Percentiles rank a stretch among this genome's conserved stretches.
Conservation (phyloP, 352 stramenopile genomes). For the Pythium monospermum region DNA sequence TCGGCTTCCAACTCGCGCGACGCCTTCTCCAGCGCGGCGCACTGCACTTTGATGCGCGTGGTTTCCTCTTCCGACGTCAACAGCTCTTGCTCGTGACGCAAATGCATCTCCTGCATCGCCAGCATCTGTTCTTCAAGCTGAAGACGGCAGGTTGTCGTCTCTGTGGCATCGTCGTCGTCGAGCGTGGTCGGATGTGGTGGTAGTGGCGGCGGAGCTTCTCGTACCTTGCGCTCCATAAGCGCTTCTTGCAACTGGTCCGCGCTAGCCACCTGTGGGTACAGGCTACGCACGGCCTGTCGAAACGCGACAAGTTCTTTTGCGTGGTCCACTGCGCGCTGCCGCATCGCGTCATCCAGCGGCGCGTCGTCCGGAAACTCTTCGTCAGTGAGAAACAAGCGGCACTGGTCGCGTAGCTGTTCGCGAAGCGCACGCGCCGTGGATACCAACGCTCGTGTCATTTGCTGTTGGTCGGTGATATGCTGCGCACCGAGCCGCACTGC, state of each 20-base stretch:
- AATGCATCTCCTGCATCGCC: slow-evolving; percentile 20
- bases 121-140: background rate
- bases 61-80: slow-evolving; percentile 24
- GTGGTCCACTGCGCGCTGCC: slow-evolving; percentile 5
- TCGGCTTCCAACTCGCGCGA: slow-evolving; percentile 32
- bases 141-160: background rate
- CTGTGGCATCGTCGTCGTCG: background rate
- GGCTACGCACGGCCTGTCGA: background rate
- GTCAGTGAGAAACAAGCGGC: slow-evolving; percentile 10
- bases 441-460: slow-evolving; percentile 37
- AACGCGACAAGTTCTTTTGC: slow-evolving; percentile 11
- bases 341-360: slow-evolving; percentile 12
- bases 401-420: slow-evolving; percentile 22
- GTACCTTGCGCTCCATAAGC: background rate
- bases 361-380: slow-evolving; percentile 13
- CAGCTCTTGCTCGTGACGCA: slow-evolving; percentile 20
- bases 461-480: slow-evolving; percentile 44
- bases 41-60: slow-evolving; percentile 34
- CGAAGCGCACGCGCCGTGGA: slow-evolving; percentile 17
- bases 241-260: slow-evolving; percentile 1
- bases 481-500: slow-evolving; percentile 31
- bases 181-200: too few species aligned
- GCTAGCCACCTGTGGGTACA: background rate
- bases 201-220: too few species aligned
- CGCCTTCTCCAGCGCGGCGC: slow-evolving; percentile 27